Evolutionary conservation across 192 early-diverging fungal species (phyloP).

Genomic region (Umbelopsis vinacea): DNA sequence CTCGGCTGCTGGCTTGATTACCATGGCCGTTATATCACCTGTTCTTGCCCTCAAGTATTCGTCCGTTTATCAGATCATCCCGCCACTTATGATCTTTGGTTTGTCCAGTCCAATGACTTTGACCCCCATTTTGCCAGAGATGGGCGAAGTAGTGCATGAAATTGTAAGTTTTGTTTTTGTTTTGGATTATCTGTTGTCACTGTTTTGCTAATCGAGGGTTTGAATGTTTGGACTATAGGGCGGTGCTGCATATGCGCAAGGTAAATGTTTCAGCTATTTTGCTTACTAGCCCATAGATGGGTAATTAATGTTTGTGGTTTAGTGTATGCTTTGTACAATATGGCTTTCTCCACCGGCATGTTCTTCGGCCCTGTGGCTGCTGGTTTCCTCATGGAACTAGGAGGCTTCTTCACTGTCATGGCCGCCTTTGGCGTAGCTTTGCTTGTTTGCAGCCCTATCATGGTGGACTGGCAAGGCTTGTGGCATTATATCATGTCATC

Average conservation of each 20-base stretch:
- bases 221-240: constrained; percentile 23
- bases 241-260: constrained; percentile 42
- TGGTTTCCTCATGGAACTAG: constrained; percentile 39
- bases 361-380: constrained; percentile 72
- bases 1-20: constrained; percentile 49
- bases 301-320: background rate
- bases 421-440: constrained; percentile 17
- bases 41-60: constrained; percentile 45
- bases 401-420: constrained; percentile 32
- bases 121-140: constrained; percentile 69
- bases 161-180: constrained; percentile 58
- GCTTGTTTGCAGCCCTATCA: constrained; percentile 32
- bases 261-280: constrained; percentile 1
- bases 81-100: constrained; percentile 58
- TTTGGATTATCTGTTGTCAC: background rate
- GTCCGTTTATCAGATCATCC: constrained; percentile 42
- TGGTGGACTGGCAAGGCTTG: constrained; percentile 25
- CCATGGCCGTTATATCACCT: constrained; percentile 49
- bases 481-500: background rate
- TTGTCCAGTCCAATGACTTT: constrained; percentile 54
- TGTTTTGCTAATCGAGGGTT: background rate
- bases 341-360: constrained; percentile 78
- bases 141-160: constrained; percentile 68
- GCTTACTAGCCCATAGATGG: background rate
- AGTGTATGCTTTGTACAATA: constrained; percentile 78